A percentile compares a stretch with the other conserved stretches of the same genome.
Conservation (phyloP, 2,329 filamentous ascomycete genomes). For the Gnomoniopsis sp. region DNA sequence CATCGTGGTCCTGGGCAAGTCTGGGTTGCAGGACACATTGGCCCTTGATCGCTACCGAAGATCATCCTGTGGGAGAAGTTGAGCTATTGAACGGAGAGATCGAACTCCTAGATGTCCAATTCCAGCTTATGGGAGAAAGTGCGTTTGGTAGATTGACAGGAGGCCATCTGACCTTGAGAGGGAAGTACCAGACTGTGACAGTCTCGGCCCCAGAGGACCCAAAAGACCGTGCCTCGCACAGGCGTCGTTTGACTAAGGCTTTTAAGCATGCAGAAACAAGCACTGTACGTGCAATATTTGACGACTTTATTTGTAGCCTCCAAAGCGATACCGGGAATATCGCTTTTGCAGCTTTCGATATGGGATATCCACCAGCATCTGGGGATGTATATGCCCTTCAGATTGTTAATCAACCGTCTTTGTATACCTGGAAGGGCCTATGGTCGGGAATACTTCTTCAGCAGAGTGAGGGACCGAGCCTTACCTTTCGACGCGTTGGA, state of each 20-base stretch:
- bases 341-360: not conserved
- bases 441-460: not conserved
- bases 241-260: not conserved
- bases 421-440: not conserved
- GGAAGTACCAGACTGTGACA: not conserved
- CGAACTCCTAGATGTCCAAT: not conserved
- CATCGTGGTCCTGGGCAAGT: conserved; percentile 1
- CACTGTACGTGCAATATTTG: too few relatives aligned
- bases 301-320: not conserved
- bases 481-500: not conserved
- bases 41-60: not conserved
- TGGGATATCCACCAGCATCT: not conserved
- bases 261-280: not conserved
- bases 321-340: not conserved
- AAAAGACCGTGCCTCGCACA: not conserved
- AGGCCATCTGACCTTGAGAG: not conserved
- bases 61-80: not conserved
- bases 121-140: not conserved
- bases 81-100: not conserved
- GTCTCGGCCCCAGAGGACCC: not conserved
- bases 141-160: not conserved
- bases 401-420: not conserved
- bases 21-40: not conserved
- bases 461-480: not conserved
- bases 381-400: not conserved